Evolutionary conservation across 139 green algal genomes (phyloP).

Genomic region (Micractinium conductrix): DNA sequence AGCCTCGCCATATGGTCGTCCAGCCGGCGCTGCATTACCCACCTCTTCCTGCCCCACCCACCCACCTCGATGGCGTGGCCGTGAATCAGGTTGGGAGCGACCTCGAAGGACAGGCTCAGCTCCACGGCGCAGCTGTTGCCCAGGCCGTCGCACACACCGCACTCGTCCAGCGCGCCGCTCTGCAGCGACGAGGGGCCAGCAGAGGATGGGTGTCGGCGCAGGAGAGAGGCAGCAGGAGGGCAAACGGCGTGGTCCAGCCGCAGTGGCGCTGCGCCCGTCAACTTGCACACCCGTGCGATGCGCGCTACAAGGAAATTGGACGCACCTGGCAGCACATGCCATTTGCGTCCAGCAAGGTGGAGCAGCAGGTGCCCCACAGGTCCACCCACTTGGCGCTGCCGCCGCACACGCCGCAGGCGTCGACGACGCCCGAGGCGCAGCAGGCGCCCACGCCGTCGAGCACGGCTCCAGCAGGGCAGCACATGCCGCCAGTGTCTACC

Average conservation of each 20-base stretch:
- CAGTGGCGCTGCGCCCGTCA: too few species aligned
- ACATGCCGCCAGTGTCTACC: constrained; percentile 29
- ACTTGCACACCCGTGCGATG: too few species aligned
- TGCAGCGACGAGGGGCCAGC: constrained; percentile 1
- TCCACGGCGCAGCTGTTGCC: constrained; percentile 46
- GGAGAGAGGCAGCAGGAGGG: too few species aligned
- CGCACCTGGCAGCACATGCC: constrained; percentile 54
- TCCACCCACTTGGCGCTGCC: constrained; percentile 51
- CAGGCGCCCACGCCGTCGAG: constrained; percentile 53
- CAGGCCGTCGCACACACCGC: constrained; percentile 60
- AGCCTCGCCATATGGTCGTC: too few species aligned
- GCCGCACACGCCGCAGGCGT: constrained; percentile 61
- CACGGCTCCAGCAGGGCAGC: constrained; percentile 34
- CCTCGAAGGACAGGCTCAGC: constrained; percentile 39
- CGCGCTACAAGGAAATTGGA: too few species aligned
- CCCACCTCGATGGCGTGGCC: constrained; percentile 14
- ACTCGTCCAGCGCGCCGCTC: constrained; percentile 58
- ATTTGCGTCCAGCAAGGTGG: constrained; percentile 44
- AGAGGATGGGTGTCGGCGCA: too few species aligned
- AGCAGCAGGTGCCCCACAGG: constrained; percentile 51
- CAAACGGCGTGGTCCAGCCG: too few species aligned
- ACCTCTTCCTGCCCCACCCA: not conserved
- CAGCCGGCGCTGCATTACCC: too few species aligned
- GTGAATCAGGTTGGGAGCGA: constrained; percentile 5
- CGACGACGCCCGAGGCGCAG: constrained; percentile 44